These are phyloP conservation scores for Fusarium algeriense DNA, from an alignment of 2,329 filamentous ascomycete species.

Conservation along the genomic window DNA sequence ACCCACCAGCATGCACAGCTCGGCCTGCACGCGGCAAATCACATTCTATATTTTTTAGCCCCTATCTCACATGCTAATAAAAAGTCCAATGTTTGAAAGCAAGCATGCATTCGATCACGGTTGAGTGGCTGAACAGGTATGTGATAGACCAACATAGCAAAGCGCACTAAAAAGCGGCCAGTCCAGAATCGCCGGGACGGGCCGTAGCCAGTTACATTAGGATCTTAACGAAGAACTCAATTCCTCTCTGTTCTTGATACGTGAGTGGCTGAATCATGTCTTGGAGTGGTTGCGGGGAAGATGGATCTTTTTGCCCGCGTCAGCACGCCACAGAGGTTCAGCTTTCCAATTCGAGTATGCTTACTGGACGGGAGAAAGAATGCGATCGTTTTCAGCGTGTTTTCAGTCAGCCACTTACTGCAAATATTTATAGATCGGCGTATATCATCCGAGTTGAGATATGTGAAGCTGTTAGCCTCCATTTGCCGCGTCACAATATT, in stretches of 20 bases:
- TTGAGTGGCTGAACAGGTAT: not conserved
- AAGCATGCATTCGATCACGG: not conserved
- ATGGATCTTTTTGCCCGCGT: not conserved
- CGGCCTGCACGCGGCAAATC: accelerated
- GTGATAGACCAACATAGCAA: not conserved
- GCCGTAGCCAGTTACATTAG: not conserved
- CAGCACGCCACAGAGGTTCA: not conserved
- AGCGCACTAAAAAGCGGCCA: not conserved
- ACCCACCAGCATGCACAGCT: not conserved
- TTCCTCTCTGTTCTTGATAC: not conserved
- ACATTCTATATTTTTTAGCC: not conserved
- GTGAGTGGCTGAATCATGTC: not conserved
- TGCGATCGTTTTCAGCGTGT: not conserved
- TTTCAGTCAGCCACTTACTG: not conserved
- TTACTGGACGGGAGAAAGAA: not conserved
- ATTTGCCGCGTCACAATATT: not conserved
- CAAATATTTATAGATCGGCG: not conserved
- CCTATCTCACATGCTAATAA: not conserved
- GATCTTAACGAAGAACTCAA: not conserved
- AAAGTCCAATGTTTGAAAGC: not conserved
- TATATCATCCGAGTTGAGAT: not conserved
- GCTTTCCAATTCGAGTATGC: not conserved
- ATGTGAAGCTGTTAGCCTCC: not conserved
- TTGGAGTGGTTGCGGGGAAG: not conserved
- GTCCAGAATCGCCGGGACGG: not conserved